Base-by-base conservation (phyloP, 331 rosid species). In the Phaseolus coccineus region DNA sequence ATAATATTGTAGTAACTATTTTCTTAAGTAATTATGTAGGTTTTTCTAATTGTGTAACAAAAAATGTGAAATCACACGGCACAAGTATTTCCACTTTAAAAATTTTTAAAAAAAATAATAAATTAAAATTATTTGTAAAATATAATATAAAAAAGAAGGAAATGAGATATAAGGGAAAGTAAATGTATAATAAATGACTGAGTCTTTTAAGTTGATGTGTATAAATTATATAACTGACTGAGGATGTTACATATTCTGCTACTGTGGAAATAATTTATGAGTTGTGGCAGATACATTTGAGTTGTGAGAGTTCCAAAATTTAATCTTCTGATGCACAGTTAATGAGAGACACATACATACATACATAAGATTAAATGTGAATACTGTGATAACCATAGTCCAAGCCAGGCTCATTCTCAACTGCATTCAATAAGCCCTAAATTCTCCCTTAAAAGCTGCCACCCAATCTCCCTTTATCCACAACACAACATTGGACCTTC, bases 391-490 rank as follows among this genome's bases (percentile, higher is more conserved):
- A 72, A 53, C 35, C 3, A 50, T 50, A 30, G 9, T n/a, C 62
- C 19, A 30, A 50, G 9, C 46, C 28, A 69, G 24, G 31, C 12
- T 1, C 4, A 9, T 39, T 39, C 51, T 65, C 55, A 27, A 44
- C 42, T 25, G 74, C 42, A 69, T 31, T 69, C 27, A 48, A 48
- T 47, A 15, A 69, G 5, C 74, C 59, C 59, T 69, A 48, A 47
- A 48, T 69, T 16, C 44, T 69, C 74, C 59, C 44, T 66, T 66
- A 10, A 66, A 19, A 66, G 33, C 52, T 40, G 71, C 2, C 48
- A 66, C 48, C 71, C n/a, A 66, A 66, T 66, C 52, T 40, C 28
- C 27, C 75, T 65, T 55, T 55, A 68, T 55, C 70, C 48, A 78
- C 70, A 69, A 13, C 76, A 56, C 13, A 59, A 56, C 59, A 44